Conservation (phyloP, 2,329 filamentous ascomycete genomes). For the Cladosporium sp. region DNA sequence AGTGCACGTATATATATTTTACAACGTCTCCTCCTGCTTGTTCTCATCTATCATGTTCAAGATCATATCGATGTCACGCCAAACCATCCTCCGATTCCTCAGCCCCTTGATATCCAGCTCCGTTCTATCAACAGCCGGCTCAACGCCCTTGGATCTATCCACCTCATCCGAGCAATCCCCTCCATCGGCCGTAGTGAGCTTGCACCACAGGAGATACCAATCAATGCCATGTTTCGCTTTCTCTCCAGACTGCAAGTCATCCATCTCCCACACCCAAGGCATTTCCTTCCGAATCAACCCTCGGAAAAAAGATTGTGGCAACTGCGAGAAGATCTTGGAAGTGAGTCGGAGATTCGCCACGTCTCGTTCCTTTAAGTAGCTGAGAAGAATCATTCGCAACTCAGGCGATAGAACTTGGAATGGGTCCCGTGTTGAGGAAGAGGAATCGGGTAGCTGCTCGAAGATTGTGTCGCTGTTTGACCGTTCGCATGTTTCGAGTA, state of each 20-base stretch:
- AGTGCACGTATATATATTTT: too few species aligned
- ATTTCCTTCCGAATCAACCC: neutral
- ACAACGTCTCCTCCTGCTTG: neutral
- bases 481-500: neutral
- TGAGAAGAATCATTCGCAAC: neutral
- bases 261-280: neutral
- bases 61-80: neutral
- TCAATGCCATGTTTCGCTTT: neutral
- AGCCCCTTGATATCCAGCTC: neutral
- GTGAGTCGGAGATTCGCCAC: neutral
- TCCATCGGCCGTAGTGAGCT: neutral
- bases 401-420: neutral
- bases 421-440: neutral
- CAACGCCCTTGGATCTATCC: neutral
- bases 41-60: neutral
- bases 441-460: too few species aligned
- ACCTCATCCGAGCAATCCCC: neutral
- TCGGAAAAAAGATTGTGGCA: neutral
- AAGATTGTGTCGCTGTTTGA: neutral
- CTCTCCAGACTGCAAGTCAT: neutral
- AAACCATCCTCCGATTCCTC: neutral
- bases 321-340: neutral
- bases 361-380: neutral
- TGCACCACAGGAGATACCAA: neutral
- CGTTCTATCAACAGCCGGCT: neutral